Base-by-base conservation (phyloP, 108 stramenopile species). In the Skeletonema grethae region DNA sequence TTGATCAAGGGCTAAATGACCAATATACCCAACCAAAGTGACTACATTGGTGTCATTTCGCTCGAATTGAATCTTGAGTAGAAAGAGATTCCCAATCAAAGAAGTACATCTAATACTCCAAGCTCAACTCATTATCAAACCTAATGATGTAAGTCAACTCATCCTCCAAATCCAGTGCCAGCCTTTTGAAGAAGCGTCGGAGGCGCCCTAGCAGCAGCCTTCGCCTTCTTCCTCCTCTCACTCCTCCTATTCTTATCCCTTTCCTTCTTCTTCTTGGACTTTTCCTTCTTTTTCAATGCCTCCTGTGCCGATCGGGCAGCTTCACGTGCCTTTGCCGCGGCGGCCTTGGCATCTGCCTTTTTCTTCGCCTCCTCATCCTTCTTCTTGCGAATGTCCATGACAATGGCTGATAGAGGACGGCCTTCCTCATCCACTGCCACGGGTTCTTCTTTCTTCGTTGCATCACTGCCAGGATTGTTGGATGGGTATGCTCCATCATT, bases 351-450 rank as follows among this genome's bases (percentile, higher is more conserved):
- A 20, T 66, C 73, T 57, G 69, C 69, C 25, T 70, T 77, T 31
- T 72, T 77, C 22, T 61, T 70, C 6, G 41, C 58, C 16, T 50
- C 69, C 36, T 63, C 75, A 11, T 65, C 77, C 59, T 72, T 62
- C 55, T 80, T 80, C 38, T 53, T 57, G 57, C 71, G 79, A 28
- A 80, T 38, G 22, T 73, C 63, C 24, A 57, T 36, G 10, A 80
- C 79, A 28, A 80, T 63, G 16, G 79, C 79, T 0, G 79, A 55
- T 16, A 80, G 67, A 31, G 79, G 79, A 39, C 72, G 72, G 15
- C 79, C 79, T 43, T 80, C 79, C 38, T 73, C 79, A 41, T 80
- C 79, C 0, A 80, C n/a, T 69, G 66, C 16, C 16, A 61, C n/a
- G 16, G 60, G 18, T 5, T 61, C 60, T 22, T n/a, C 58, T 36